Evolutionary conservation across 768 basidiomycete species (phyloP), one percentile per base, ranked within the genome.

Genomic region (Rhizopogon vinicolor): DNA sequence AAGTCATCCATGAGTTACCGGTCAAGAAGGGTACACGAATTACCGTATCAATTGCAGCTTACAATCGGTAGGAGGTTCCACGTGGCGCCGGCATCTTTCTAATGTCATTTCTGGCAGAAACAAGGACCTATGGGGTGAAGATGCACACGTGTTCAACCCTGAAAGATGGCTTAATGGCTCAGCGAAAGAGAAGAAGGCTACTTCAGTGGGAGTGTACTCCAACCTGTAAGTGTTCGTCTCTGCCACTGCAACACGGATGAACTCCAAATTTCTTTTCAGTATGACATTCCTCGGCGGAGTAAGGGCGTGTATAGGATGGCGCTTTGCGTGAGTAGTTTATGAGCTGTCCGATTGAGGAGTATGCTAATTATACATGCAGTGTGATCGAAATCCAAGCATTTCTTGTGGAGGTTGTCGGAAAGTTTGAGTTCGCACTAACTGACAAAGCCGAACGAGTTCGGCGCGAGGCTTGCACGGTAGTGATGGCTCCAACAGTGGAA

Each of bases 311-410:
- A 31, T 49, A 14, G 54, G 59, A 29, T 60, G 59, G 59, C 52
- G 59, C 12, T 56, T 60, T 18, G 59, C 59, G 59, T 60, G 39
- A 41, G 59, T 58, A 6, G 9, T 14, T 31, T 22, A 9, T 25
- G 8, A 14, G 35, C 31, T 7, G 13, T 44, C 8, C 42, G 16
- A 18, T 4, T 5, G 31, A 40, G 14, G 25, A 7, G 25, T 40
- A 13, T 19, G 5, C 18, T 13, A 3, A 35, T 10, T 18, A 48
- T 48, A 7, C 10, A 28, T 3, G 19, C 53, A 68, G 68, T 7
- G 63, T 81, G 10, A 56, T 74, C 18, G 80, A 84, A 60, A 57
- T 82, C 9, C 82, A 83, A 54, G 72, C 76, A 2, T 80, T 84
- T 65, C 59, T 82, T 18, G 71, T 76, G 25, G 79, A 81, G 58